Conservation (phyloP, 768 basidiomycete species). For the Amanita polypyramis region DNA sequence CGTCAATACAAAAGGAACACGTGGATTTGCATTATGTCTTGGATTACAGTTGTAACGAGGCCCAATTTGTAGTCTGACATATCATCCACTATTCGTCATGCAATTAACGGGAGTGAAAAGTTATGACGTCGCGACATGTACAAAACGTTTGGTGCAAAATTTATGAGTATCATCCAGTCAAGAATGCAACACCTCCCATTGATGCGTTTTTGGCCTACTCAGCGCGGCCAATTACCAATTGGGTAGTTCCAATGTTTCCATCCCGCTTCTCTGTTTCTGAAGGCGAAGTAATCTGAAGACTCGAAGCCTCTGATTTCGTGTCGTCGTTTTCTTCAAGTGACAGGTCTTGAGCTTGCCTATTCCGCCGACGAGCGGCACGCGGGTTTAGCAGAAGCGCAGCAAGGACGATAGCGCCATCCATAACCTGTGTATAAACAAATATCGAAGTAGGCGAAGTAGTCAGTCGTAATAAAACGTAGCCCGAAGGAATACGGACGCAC, state of each 20-base stretch:
- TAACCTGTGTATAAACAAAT: constrained; percentile 26
- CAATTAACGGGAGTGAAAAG: background rate
- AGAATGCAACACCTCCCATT: no score
- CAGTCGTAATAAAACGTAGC: no score
- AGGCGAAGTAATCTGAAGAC: background rate
- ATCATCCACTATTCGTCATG: background rate
- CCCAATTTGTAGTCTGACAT: no score
- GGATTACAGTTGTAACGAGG: constrained; percentile 3
- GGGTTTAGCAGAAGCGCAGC: constrained; percentile 61
- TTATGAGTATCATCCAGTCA: no score
- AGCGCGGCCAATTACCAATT: no score
- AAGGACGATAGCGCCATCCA: constrained; percentile 53
- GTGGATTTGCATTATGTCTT: background rate
- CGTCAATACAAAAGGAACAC: background rate
- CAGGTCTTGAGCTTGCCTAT: constrained; percentile 6
- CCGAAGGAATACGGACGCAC: constrained; percentile 24
- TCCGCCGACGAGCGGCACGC: constrained; percentile 26
- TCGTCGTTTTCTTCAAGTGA: background rate
- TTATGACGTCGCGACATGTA: background rate
- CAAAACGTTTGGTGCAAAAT: background rate
- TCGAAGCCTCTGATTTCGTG: background rate
- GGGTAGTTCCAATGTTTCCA: no score
- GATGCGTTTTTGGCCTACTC: no score
- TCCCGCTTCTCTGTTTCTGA: background rate
- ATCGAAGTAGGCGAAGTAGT: no score